Base-by-base conservation (phyloP, 2,329 filamentous ascomycete species). In the Fusarium illudens region DNA sequence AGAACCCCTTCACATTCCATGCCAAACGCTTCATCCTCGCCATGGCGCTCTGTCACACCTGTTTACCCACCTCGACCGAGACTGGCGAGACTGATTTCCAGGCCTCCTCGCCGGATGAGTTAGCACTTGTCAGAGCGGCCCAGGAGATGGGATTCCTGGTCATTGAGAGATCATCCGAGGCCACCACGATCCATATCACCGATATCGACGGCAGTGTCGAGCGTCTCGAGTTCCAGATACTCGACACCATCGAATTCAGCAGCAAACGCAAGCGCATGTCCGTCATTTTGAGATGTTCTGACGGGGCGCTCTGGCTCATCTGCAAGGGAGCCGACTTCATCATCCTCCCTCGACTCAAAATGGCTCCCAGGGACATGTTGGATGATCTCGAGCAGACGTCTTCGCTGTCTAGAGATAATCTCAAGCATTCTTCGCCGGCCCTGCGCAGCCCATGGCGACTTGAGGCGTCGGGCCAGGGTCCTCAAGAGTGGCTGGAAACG, bases 231-330 rank as follows among this genome's bases (percentile, higher is more conserved):
- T 29, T n/a, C 73, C 87, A 96, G 65, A 86, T 97, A 6, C 80
- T 97, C 22, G 92, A 97, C 72, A 85, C 96, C 4, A 92, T 97
- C 63, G 94, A 97, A 74, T 97, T 97, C 73, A 95, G 91, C 64
- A 96, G 92, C 79, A 89, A 90, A 65, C 86, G 94, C 19, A 97
- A 97, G 79, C 86, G 94, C 32, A 97, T 97, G 94, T 94, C 93
- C 0, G 89, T 96, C 49, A 81, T 97, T 20, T 87, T 97, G 1
- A 89, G 91, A 13, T 93, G 92, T 75, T 93, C 94, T 0, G 91
- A 96, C 73, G 87, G 89, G 4, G 87, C 90, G 12, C 89, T 96
- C 52, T 94, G 90, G 75, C 81, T 97, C 3, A 89, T 97, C 67
- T 95, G 91, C 80, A 97, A 97, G 78, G 94, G 94, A 6, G 94